Conservation (phyloP, 768 basidiomycete species). For the Serendipita vermifera region DNA sequence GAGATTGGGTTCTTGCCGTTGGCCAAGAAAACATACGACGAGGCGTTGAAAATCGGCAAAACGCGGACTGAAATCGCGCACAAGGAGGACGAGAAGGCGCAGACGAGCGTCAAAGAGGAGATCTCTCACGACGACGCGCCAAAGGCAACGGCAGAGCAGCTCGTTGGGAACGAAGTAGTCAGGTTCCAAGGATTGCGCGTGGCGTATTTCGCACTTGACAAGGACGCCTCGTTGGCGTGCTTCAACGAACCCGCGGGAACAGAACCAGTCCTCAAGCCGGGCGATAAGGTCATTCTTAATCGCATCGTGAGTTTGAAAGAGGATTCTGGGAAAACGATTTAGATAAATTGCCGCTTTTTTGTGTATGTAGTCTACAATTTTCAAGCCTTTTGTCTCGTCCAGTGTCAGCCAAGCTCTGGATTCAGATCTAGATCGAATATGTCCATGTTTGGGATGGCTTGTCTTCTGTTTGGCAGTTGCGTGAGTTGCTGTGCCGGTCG, state of each 20-base stretch:
- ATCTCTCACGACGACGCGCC: constrained; percentile 42
- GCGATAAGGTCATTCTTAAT: constrained; percentile 77
- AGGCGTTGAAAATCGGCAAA: constrained; percentile 42
- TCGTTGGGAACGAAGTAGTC: constrained; percentile 82
- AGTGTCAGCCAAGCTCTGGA: constrained; percentile 46
- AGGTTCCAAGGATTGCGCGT: constrained; percentile 95
- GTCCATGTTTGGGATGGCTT: constrained; percentile 46
- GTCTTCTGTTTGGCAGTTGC: constrained; percentile 45
- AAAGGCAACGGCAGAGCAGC: constrained; percentile 58
- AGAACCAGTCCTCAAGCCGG: constrained; percentile 38
- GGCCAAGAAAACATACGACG: constrained; percentile 49
- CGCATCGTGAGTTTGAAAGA: constrained; percentile 91
- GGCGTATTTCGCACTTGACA: constrained; percentile 89
- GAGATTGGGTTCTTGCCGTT: constrained; percentile 84
- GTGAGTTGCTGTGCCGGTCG: constrained; percentile 40
- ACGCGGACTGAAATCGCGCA: constrained; percentile 48
- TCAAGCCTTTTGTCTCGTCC: too few relatives aligned
- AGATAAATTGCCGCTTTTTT: background rate
- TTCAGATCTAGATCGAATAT: constrained; percentile 75
- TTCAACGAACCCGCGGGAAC: constrained; percentile 41
- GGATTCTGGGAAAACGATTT: constrained; percentile 59
- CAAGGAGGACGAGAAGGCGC: constrained; percentile 38
- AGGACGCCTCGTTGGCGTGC: constrained; percentile 57
- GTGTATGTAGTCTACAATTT: background rate
- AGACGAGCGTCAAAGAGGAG: constrained; percentile 20